Base-by-base conservation (phyloP, 768 basidiomycete genomes). In the Rhodocollybia butyracea region DNA sequence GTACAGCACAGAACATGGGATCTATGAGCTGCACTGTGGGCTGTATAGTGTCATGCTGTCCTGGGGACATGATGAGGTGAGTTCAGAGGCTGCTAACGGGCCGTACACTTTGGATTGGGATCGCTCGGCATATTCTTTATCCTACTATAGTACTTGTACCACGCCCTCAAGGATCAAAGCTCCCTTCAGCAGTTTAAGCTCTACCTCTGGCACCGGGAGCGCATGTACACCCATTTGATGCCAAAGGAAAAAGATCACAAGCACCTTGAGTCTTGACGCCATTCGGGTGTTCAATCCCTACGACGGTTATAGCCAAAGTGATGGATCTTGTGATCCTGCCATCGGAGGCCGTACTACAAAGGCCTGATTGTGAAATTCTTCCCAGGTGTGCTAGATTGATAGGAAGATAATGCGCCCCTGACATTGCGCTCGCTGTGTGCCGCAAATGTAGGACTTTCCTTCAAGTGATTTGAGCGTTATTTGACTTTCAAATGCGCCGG, bases 261-360 rank as follows among this genome's bases (percentile, higher is more conserved):
- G 51, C 75, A 82, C 19, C 81, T 92, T 30, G 81, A n/a, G n/a
- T n/a, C n/a, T n/a, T n/a, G n/a, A 77, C 38, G 92, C 91, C 15
- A 91, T 92, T 27, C 79, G 81, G 42, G 87, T 86, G 0, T 96
- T 96, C 81, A 96, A 95, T 71, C 93, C 94, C 0, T 96, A 95
- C 70, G 94, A 95, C 65, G 80, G 96, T 6, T 97, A 97, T 76
- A 89, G 86, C 77, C 95, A 96, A 73, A 83, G 79, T 63, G 90
- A 95, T 63, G 79, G 81, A 40, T 80, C 84, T 4, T 81, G 86
- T 52, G 69, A 83, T 48, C 76, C 78, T 13, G 82, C 76, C 41
- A 79, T 63, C 76, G 95, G 22, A 79, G 83, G 58, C 89, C 91
- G 13, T 96, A 97, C 71, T 97, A 97, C 66, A 78, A 89, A 65